Evolutionary conservation across 148 eudicot species (phyloP), one percentile per base, ranked within the genome.

Genomic region (Cornus kousa): DNA sequence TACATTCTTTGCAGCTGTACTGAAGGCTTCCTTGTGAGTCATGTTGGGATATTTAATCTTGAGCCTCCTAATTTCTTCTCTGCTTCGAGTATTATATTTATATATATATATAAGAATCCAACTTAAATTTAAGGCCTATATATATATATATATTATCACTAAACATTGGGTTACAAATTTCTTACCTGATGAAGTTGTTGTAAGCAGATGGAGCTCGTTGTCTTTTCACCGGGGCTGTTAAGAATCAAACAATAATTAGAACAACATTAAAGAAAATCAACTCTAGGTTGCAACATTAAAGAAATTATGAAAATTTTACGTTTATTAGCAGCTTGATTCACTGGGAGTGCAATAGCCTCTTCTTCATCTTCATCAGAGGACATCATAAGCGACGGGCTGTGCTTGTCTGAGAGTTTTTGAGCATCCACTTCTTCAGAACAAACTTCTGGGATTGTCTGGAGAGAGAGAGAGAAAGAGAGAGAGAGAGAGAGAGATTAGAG

Each of bases 1-100:
- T 80, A 89, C 99, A 88, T 95, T 95, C 87, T 95, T 95, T 40
- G 99, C 92, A 72, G 99, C 99, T 78, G 97, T 82, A 87, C 99
- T 93, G 82, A 95, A 95, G 68, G 99, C 99, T 84, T 95, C 92
- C 87, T 93, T 95, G 87, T 95, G 99, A 77, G 88, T 85, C 90
- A 95, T 91, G 77, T 71, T 81, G 33, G 97, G 99, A 86, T 90
- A 67, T 73, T 75, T 82, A 39, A 75, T 83, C 87, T 92, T 95
- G 12, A 95, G 91, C 87, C 99, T 93, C 81, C 82, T 85, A 76
- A 95, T 93, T 82, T 93, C 98, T 80, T 95, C 94, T 78, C 98
- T 95, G 82, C 70, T 74, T 62, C 32, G 48, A 19, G 80, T 37
- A 70, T 24, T 46, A 14, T n/a, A n/a, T n/a, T n/a, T n/a, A 8